Evolutionary conservation across 345 rosid genomes (phyloP).

Genomic region (Punica granatum): DNA sequence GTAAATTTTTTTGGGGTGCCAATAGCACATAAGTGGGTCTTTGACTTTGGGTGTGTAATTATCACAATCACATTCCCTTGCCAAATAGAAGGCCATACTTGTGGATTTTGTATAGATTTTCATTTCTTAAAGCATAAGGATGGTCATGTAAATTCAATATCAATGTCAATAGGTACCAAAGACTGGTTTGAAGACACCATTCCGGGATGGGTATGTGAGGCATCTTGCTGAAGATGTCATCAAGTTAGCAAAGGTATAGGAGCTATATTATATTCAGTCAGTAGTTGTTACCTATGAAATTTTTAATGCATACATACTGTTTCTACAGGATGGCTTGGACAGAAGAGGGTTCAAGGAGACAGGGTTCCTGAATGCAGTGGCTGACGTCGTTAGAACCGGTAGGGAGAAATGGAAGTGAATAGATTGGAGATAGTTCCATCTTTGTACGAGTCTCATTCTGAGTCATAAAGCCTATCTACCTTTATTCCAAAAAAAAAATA

Average conservation of each 20-base stretch:
- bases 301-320: neutral
- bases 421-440: no score
- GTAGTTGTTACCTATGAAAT: neutral
- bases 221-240: conserved; percentile 83
- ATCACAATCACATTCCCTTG: no score
- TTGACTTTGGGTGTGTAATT: no score
- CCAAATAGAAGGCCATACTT: no score
- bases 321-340: conserved; percentile 82
- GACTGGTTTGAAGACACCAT: conserved; percentile 81
- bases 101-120: neutral
- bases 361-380: conserved; percentile 76
- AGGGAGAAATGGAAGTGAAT: no score
- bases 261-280: neutral
- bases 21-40: no score
- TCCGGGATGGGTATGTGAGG: conserved; percentile 70
- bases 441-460: no score
- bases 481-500: no score
- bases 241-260: conserved; percentile 65
- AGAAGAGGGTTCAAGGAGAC: conserved; percentile 89
- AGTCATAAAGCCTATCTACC: no score
- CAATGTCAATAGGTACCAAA: conserved; percentile 61
- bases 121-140: neutral
- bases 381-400: conserved; percentile 91
- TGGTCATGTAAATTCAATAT: conserved; percentile 12
- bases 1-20: no score